Percentiles rank a stretch among this genome's conserved stretches.
phyloP scores from a whole-genome alignment of 1,284 basidiomycete species.

The Porogramme epimiltina region DNA sequence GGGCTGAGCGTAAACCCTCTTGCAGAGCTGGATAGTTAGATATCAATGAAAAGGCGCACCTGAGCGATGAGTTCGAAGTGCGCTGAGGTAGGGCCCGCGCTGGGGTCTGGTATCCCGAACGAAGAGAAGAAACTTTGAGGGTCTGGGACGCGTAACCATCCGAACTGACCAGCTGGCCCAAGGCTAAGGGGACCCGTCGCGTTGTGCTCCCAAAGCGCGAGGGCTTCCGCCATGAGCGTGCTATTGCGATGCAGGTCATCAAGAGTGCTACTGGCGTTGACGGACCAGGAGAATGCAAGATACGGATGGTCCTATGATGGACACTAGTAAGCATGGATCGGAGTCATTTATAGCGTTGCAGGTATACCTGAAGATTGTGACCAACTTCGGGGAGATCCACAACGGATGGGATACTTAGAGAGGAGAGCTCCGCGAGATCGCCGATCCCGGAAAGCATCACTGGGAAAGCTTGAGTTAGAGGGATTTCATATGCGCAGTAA shows the following conservation, averaged over 20 bases:
- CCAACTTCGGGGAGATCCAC: conserved; percentile 39
- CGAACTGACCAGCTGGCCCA: background rate
- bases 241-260: conserved; percentile 17
- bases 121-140: background rate
- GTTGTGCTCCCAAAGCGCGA: conserved; percentile 16
- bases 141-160: conserved; percentile 10
- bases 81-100: conserved; percentile 16
- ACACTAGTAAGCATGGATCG: background rate
- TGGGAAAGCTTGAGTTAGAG: background rate
- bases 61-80: conserved; percentile 20
- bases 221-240: conserved; percentile 9
- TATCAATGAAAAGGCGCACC: background rate
- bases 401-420: conserved; percentile 33
- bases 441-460: conserved; percentile 44
- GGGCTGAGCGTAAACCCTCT: no score
- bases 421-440: conserved; percentile 29
- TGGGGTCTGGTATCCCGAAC: conserved; percentile 11
- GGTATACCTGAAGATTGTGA: conserved; percentile 36
- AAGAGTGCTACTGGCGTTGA: conserved; percentile 21
- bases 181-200: conserved; percentile 4
- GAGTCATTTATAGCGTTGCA: background rate
- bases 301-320: conserved; percentile 31
- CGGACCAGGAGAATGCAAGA: conserved; percentile 16
- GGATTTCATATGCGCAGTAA: background rate
- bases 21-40: no score